Conservation (phyloP, 257 asterid genomes). For the Capsicum baccatum region DNA sequence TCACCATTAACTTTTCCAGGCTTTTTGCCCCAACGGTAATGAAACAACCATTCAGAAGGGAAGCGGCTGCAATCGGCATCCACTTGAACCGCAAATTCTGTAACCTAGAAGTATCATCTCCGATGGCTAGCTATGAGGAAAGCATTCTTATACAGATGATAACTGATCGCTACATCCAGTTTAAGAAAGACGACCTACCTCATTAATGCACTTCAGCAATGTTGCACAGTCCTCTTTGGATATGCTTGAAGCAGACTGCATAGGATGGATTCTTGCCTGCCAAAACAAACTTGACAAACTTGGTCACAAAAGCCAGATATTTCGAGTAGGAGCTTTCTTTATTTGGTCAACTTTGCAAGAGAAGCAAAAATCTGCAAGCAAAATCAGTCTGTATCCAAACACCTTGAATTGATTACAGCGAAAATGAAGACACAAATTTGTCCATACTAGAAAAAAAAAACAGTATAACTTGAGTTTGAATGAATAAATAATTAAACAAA, state of each 20-base stretch:
- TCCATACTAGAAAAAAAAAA: not conserved
- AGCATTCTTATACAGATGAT: slow-evolving; percentile 24
- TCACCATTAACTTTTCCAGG: slow-evolving; percentile 91
- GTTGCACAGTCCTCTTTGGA: slow-evolving; percentile 68
- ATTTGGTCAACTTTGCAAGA: slow-evolving; percentile 25
- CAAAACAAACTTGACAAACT: slow-evolving; percentile 34
- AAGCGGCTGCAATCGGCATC: slow-evolving; percentile 86
- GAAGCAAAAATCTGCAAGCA: not conserved
- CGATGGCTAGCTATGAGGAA: slow-evolving; percentile 47
- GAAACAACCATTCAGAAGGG: slow-evolving; percentile 95
- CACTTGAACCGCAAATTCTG: slow-evolving; percentile 76
- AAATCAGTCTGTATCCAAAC: not conserved
- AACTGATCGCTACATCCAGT: slow-evolving; percentile 26
- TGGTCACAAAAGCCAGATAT: not conserved
- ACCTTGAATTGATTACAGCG: not conserved
- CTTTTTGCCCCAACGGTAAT: slow-evolving; percentile 96
- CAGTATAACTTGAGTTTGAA: slow-evolving; percentile 28
- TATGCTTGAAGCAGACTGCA: slow-evolving; percentile 76
- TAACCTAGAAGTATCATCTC: slow-evolving; percentile 74
- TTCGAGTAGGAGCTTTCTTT: not conserved
- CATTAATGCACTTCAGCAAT: slow-evolving; percentile 82
- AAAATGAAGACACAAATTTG: not conserved
- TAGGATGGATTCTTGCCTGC: slow-evolving; percentile 94
- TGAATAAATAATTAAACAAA: slow-evolving; percentile 16
- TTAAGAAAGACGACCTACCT: slow-evolving; percentile 52